Evolutionary conservation across 2,329 filamentous ascomycete genomes (phyloP).

Genomic region (Moelleriella libera): DNA sequence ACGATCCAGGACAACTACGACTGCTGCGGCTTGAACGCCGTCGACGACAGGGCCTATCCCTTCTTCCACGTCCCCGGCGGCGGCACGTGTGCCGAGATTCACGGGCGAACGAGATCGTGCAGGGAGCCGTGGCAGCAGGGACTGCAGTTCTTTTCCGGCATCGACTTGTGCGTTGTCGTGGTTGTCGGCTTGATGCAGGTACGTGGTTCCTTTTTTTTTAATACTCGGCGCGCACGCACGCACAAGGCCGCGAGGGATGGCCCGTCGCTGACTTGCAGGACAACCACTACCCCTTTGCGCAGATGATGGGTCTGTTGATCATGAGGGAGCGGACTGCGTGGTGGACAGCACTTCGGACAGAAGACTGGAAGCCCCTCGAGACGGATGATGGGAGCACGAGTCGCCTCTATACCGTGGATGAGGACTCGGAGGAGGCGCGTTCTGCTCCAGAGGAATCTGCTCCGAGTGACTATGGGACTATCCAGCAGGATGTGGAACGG

Average conservation of each 20-base stretch:
- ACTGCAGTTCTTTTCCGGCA: conserved; percentile 36
- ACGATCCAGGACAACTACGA: conserved; percentile 49
- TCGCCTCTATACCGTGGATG: conserved; percentile 15
- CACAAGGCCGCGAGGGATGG: too few species aligned
- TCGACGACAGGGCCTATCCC: conserved; percentile 48
- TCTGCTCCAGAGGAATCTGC: conserved; percentile 4
- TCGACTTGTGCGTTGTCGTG: conserved; percentile 40
- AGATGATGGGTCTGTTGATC: conserved; percentile 18
- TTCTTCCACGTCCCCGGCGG: conserved; percentile 22
- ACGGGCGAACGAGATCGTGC: conserved; percentile 32
- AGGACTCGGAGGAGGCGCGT: conserved; percentile 11
- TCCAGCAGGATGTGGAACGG: background rate
- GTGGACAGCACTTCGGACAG: conserved; percentile 14
- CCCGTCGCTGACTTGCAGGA: too few species aligned
- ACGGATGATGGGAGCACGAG: conserved; percentile 8
- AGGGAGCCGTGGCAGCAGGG: conserved; percentile 39
- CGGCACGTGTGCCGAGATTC: conserved; percentile 31
- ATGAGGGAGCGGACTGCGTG: conserved; percentile 14
- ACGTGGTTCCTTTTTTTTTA: too few species aligned
- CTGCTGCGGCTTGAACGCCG: conserved; percentile 50
- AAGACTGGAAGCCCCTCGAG: conserved; percentile 5
- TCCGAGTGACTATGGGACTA: conserved; percentile 8
- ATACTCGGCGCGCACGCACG: too few species aligned
- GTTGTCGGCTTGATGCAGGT: conserved; percentile 43
- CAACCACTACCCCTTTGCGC: background rate